Evolutionary conservation across 2,329 filamentous ascomycete species (phyloP).

Genomic region (Xylaria sp.): DNA sequence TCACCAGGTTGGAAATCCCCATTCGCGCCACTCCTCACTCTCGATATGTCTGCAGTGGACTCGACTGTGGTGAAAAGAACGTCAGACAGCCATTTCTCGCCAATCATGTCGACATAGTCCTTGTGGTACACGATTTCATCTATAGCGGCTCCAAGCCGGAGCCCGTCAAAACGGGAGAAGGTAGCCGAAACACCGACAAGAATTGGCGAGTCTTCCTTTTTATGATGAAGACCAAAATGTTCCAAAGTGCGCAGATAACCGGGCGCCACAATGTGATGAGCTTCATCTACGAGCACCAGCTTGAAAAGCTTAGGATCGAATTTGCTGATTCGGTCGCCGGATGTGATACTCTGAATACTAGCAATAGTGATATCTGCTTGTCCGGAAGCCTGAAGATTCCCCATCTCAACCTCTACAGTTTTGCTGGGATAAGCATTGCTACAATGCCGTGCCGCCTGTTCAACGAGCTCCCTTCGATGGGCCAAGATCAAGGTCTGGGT

Average conservation of each 20-base stretch:
- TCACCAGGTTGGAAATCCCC: constrained; percentile 85
- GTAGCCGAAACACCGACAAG: constrained; percentile 92
- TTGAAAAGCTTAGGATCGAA: constrained; percentile 86
- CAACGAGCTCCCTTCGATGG: constrained; percentile 91
- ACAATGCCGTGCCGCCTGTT: constrained; percentile 92
- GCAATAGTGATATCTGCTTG: constrained; percentile 92
- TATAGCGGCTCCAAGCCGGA: constrained; percentile 84
- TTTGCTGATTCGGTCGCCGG: constrained; percentile 79
- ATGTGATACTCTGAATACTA: constrained; percentile 86
- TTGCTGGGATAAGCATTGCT: constrained; percentile 81
- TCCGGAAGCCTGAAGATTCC: constrained; percentile 78
- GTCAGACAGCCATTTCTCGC: constrained; percentile 89
- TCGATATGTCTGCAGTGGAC: constrained; percentile 81
- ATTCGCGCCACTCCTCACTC: constrained; percentile 69
- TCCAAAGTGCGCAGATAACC: constrained; percentile 79
- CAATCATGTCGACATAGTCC: constrained; percentile 71
- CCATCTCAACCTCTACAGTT: constrained; percentile 92
- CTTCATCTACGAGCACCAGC: constrained; percentile 92
- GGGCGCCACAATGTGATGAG: constrained; percentile 91
- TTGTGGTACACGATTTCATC: constrained; percentile 98
- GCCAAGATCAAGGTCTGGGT: constrained; percentile 89
- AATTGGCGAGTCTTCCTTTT: constrained; percentile 66
- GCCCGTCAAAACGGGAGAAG: constrained; percentile 81
- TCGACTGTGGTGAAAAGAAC: constrained; percentile 95
- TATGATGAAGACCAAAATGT: constrained; percentile 76